Evolutionary conservation across 2,329 filamentous ascomycete genomes (phyloP).

Genomic region (Sporothrix schenckii): DNA sequence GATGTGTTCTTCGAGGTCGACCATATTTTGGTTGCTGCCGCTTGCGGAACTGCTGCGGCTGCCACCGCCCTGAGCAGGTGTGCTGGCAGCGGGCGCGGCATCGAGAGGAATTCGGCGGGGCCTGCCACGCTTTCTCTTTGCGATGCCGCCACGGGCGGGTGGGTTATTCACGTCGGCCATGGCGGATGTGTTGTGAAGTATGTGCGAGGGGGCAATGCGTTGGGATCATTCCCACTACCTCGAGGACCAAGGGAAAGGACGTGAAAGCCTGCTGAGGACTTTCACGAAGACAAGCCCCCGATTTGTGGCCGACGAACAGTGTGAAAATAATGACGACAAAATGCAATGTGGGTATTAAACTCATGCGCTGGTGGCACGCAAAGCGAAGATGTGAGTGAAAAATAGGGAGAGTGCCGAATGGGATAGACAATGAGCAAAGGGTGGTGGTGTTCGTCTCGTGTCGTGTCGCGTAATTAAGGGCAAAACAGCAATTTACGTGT

Average conservation of each 20-base stretch:
- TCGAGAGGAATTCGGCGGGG: conserved; percentile 28
- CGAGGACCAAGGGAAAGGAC: neutral
- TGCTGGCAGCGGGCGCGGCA: neutral
- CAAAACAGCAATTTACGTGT: conserved; percentile 22
- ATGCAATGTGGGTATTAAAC: neutral
- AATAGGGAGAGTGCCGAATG: neutral
- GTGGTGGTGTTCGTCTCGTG: conserved; percentile 18
- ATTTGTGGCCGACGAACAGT: neutral
- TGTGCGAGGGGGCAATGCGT: neutral
- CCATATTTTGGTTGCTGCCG: conserved; percentile 35
- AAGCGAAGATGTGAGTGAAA: neutral
- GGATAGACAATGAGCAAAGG: neutral
- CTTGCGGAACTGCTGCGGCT: conserved; percentile 22
- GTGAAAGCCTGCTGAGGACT: neutral
- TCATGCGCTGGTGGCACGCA: neutral
- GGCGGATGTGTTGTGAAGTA: neutral
- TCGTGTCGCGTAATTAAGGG: conserved; percentile 29
- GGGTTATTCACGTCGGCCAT: conserved; percentile 23
- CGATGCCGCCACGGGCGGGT: conserved; percentile 20
- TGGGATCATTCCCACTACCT: neutral
- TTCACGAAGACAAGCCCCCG: neutral
- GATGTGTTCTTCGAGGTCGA: conserved; percentile 56
- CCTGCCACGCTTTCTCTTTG: conserved; percentile 32
- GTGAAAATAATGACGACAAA: neutral
- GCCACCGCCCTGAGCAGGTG: neutral